Evolutionary conservation across 2,329 filamentous ascomycete species (phyloP).

Genomic region (Fusarium praegraminearum): DNA sequence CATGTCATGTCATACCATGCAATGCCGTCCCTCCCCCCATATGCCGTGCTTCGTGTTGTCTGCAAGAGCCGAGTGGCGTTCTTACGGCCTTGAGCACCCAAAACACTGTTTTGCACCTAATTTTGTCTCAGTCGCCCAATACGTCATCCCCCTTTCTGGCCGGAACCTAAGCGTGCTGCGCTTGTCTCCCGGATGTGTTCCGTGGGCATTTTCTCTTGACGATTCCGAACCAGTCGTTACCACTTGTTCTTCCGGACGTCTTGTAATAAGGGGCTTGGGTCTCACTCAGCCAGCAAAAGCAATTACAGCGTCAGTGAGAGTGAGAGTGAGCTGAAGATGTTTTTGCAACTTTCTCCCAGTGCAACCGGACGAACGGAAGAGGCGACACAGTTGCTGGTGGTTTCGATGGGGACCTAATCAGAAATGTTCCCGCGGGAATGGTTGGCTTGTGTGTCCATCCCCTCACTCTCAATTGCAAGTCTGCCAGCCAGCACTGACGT

Average conservation of each 20-base stretch:
- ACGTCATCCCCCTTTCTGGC: conserved; percentile 3
- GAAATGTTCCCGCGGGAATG: neutral
- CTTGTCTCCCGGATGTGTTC: neutral
- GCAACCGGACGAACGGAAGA: neutral
- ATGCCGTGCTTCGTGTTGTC: conserved; percentile 9
- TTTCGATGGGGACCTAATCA: neutral
- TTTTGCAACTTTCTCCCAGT: neutral
- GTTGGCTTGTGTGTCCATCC: neutral
- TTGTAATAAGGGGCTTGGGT: neutral
- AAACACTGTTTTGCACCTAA: conserved; percentile 5
- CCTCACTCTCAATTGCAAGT: neutral
- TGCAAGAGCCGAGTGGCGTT: conserved; percentile 23
- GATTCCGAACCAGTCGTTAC: neutral
- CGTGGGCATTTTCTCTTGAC: neutral
- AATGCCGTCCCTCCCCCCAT: neutral
- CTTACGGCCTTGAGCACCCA: conserved; percentile 7
- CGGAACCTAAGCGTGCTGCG: neutral
- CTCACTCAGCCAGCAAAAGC: neutral
- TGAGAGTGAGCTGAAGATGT: neutral
- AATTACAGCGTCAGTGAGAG: conserved; percentile 7
- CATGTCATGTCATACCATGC: neutral
- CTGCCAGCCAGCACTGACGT: conserved; percentile 3
- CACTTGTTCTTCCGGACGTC: conserved; percentile 1
- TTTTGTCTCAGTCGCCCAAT: neutral
- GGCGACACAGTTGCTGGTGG: conserved; percentile 1